Evolutionary conservation across 2,329 filamentous ascomycete genomes (phyloP), one percentile per base, ranked within the genome.

Genomic region (Samsoniella hepiali): DNA sequence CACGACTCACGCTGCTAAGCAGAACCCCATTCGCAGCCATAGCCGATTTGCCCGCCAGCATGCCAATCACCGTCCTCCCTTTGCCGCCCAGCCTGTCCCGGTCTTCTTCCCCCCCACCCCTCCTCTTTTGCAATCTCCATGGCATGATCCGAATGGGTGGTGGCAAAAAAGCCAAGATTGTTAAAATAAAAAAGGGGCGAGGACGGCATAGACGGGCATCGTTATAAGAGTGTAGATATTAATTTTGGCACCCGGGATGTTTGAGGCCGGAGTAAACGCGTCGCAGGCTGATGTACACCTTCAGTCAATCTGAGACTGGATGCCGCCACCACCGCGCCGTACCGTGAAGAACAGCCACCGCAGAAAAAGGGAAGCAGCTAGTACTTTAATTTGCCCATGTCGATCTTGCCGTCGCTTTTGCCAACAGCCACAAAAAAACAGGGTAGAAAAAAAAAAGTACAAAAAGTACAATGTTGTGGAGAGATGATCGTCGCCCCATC

Each of bases 201-300:
- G 45, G 27, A 3, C 22, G 27, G 34, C 38, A 38, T 22, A 11
- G 55, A 44, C 50, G 7, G 6, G 22, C 57, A 59, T 59, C 22
- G 13, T 22, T 13, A 42, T 42, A 42, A 51, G 5, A 50, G 17
- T 22, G 34, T 34, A 11, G 4, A n/a, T 32, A 51, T 40, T 22
- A 7, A 17, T 34, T 50, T 40, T 38, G 44, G 56, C 13, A n/a
- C 32, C 56, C 7, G 22, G 44, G 11, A 29, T 58, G 45, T 40
- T 58, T 50, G 56, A 29, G 40, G 44, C 29, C 17, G 27, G 42
- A 44, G 34, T 36, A 17, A 32, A 40, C 44, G 15, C 45, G 57
- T 59, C 45, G 45, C 57, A 59, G 45, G 56, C 56, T 49, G 56
- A 58, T 11, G 53, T 56, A 29, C 53, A 49, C n/a, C 2, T 49